A percentile compares a stretch with the other conserved stretches of the same genome.
Evolutionary conservation across 257 asterid species (phyloP).

Genomic region (Mitragyna speciosa): DNA sequence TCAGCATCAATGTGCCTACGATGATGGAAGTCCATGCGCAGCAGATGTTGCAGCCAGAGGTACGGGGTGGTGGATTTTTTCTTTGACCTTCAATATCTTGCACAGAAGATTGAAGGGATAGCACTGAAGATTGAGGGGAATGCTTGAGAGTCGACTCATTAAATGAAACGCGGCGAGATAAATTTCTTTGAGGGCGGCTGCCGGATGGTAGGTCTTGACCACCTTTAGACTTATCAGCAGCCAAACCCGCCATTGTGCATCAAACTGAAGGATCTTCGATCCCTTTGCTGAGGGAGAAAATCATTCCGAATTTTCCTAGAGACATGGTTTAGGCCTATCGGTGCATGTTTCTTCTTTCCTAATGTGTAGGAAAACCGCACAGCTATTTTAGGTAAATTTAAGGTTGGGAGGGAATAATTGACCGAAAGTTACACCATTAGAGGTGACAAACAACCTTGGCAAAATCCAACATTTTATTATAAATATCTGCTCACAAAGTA

Average conservation of each 20-base stretch:
- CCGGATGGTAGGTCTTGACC: constrained; percentile 16
- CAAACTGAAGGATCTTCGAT: neutral
- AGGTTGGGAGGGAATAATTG: neutral
- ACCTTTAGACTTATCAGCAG: constrained; percentile 5
- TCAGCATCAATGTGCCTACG: neutral
- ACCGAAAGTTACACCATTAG: neutral
- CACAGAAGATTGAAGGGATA: neutral
- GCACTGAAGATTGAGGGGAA: neutral
- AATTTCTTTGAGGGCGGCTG: neutral
- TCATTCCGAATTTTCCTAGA: neutral
- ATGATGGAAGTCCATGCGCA: constrained; percentile 13
- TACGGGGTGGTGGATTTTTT: neutral
- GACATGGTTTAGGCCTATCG: neutral
- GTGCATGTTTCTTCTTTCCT: constrained; percentile 1
- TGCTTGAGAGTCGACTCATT: constrained; percentile 10
- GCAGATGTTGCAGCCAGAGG: constrained; percentile 1
- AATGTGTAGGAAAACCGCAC: neutral
- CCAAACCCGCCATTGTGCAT: constrained; percentile 8
- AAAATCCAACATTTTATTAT: neutral
- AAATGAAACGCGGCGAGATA: constrained; percentile 19
- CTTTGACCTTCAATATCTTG: neutral
- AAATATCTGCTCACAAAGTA: neutral
- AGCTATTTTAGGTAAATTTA: neutral
- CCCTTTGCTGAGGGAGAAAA: neutral
- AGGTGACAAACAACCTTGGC: neutral